A percentile compares a stretch with the other conserved stretches of the same genome.
Evolutionary conservation across 768 basidiomycete species (phyloP).

Genomic region (Boletus reticuloceps): DNA sequence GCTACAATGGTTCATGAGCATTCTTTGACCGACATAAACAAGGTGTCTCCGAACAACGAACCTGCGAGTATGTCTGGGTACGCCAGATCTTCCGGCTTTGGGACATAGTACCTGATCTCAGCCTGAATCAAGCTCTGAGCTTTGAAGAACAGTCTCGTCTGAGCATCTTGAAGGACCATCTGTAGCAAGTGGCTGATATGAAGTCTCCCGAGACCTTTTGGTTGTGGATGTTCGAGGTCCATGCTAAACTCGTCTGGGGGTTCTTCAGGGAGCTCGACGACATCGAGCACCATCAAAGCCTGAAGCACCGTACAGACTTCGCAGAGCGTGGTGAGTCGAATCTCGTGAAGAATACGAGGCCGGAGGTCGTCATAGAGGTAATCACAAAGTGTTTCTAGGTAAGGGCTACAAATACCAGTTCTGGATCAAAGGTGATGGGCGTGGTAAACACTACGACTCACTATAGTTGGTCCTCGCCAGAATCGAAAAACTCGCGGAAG

Average conservation of each 20-base stretch:
- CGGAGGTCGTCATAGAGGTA: constrained; percentile 94
- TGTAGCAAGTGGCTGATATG: constrained; percentile 80
- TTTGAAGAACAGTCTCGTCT: constrained; percentile 94
- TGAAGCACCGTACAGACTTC: constrained; percentile 96
- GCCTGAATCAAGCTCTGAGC: constrained; percentile 89
- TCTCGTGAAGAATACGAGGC: constrained; percentile 92
- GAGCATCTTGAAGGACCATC: constrained; percentile 94
- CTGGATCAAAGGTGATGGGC: constrained; percentile 4
- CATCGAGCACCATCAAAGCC: constrained; percentile 92
- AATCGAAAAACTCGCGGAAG: constrained; percentile 82
- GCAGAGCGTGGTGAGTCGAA: constrained; percentile 81
- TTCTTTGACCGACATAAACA: not conserved
- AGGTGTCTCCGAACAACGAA: constrained; percentile 32
- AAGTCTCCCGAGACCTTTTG: constrained; percentile 51
- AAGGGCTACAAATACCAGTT: constrained; percentile 53
- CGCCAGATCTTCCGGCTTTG: constrained; percentile 74
- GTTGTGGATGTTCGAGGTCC: constrained; percentile 37
- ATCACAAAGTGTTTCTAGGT: constrained; percentile 90
- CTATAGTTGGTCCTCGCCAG: constrained; percentile 77
- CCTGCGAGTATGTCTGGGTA: constrained; percentile 83
- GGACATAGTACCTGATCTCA: constrained; percentile 82
- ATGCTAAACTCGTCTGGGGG: constrained; percentile 33
- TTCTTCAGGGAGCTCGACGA: constrained; percentile 41
- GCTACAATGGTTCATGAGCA: constrained; percentile 32
- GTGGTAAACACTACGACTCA: constrained; percentile 34